Percentiles rank a stretch among this genome's conserved stretches.
phyloP scores from a whole-genome alignment of 164 flowering plant genomes.

The Tetrastigma voinierianum region DNA sequence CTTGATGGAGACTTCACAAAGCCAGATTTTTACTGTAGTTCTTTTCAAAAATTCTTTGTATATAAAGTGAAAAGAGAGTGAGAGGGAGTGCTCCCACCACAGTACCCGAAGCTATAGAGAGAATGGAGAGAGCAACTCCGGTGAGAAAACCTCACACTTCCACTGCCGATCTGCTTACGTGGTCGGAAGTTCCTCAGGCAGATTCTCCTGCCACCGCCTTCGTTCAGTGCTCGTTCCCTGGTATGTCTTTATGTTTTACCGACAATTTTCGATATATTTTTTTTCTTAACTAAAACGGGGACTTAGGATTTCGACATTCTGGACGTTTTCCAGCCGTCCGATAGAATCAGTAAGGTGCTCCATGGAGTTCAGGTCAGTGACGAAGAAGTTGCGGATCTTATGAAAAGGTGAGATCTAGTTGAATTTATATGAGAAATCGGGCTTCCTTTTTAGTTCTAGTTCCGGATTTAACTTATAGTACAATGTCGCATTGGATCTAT shows the following conservation, averaged over 20 bases:
- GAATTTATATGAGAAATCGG: background rate
- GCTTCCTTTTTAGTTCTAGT: background rate
- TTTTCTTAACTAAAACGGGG: background rate
- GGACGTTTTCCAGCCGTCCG: slow-evolving; percentile 42
- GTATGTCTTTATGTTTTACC: slow-evolving; percentile 7
- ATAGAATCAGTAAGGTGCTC: slow-evolving; percentile 49
- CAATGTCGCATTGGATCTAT: background rate
- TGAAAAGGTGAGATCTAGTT: slow-evolving; percentile 31
- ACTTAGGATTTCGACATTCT: background rate
- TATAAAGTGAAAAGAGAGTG: slow-evolving; percentile 1
- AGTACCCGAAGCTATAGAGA: slow-evolving; percentile 12
- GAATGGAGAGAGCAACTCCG: slow-evolving; percentile 43
- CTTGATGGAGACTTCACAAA: too few species aligned
- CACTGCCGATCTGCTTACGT: slow-evolving; percentile 60
- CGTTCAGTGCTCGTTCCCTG: slow-evolving; percentile 26
- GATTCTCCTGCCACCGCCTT: slow-evolving; percentile 26
- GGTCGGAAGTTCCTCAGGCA: slow-evolving; percentile 44
- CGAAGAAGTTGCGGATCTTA: slow-evolving; percentile 47
- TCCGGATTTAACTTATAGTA: background rate
- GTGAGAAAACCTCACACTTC: slow-evolving; percentile 45
- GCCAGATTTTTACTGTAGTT: too few species aligned
- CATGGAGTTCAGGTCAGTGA: slow-evolving; percentile 57
- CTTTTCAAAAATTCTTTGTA: background rate
- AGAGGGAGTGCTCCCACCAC: background rate
- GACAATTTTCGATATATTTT: background rate